A percentile compares a stretch with the other conserved stretches of the same genome.
phyloP scores from a whole-genome alignment of 163 green algal species.

The Botryococcus braunii region DNA sequence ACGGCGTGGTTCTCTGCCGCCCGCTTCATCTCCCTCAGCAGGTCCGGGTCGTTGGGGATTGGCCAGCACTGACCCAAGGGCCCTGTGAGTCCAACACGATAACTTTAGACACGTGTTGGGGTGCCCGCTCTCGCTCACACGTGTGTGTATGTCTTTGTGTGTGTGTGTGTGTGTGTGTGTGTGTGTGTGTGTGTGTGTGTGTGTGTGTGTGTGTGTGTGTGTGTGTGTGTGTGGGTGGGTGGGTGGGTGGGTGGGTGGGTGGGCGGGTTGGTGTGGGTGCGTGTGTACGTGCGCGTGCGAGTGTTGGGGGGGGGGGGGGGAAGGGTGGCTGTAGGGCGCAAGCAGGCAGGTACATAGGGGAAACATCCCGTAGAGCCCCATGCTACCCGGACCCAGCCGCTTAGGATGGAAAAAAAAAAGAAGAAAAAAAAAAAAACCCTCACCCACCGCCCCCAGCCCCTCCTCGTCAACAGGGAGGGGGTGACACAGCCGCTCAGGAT shows the following conservation, averaged over 20 bases:
- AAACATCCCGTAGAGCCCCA: not conserved
- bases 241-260: too few relatives aligned
- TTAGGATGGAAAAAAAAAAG: not conserved
- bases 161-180: not conserved
- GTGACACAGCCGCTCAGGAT: not conserved
- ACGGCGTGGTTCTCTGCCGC: slow-evolving; percentile 52
- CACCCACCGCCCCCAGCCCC: not conserved
- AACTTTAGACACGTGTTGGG: not conserved
- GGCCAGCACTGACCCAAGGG: slow-evolving; percentile 70
- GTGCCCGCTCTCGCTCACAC: not conserved
- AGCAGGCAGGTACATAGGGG: not conserved
- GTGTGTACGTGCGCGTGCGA: too few relatives aligned
- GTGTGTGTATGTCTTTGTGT: not conserved
- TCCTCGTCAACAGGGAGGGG: not conserved
- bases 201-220: too few relatives aligned
- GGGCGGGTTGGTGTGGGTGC: too few relatives aligned
- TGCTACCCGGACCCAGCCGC: not conserved
- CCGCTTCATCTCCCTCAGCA: slow-evolving; percentile 51
- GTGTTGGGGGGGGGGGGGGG: too few relatives aligned
- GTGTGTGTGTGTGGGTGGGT: too few relatives aligned
- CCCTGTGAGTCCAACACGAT: slow-evolving; percentile 25
- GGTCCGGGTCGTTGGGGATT: slow-evolving; percentile 50
- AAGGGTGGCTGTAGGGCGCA: too few relatives aligned
- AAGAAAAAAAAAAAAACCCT: not conserved
- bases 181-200: too few relatives aligned